phyloP scores from a whole-genome alignment of 495 filamentous ascomycete species.

The Aspergillus sclerotiicarbonarius region DNA sequence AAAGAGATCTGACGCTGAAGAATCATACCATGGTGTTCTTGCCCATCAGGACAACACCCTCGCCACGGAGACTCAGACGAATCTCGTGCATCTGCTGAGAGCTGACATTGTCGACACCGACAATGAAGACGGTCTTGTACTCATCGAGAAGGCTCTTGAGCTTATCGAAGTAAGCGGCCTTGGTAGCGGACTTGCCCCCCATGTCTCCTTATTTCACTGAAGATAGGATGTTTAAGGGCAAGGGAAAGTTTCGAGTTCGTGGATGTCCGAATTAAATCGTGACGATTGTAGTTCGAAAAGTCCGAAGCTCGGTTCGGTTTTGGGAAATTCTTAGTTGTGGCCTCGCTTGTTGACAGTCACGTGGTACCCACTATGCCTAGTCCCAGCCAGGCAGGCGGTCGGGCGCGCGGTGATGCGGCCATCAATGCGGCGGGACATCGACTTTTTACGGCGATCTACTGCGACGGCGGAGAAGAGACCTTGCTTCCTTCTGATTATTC shows the following conservation, averaged over 20 bases:
- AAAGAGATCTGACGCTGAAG: neutral
- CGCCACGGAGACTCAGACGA: conserved; percentile 77
- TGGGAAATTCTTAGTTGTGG: conserved; percentile 35
- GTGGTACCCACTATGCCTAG: conserved; percentile 20
- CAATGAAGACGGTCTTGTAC: conserved; percentile 96
- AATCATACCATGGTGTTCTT: conserved; percentile 96
- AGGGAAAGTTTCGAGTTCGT: conserved; percentile 33
- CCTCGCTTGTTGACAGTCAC: conserved; percentile 44
- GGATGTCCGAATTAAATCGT: conserved; percentile 26
- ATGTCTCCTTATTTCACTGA: conserved; percentile 91
- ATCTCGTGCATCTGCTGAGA: conserved; percentile 99
- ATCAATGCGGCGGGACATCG: neutral
- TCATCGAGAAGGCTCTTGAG: conserved; percentile 89
- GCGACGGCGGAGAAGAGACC: neutral
- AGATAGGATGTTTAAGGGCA: conserved; percentile 98
- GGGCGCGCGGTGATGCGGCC: neutral
- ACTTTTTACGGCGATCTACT: neutral
- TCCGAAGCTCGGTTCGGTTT: conserved; percentile 18
- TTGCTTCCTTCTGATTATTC: no score
- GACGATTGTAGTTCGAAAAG: conserved; percentile 25
- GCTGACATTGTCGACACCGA: conserved; percentile 91
- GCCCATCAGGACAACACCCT: conserved; percentile 96
- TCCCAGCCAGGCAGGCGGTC: neutral
- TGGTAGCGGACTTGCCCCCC: conserved; percentile 95
- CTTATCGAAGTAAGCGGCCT: conserved; percentile 99